Evolutionary conservation across 2,329 filamentous ascomycete species (phyloP), one percentile per base, ranked within the genome.

Genomic region (Monilinia aucupariae): DNA sequence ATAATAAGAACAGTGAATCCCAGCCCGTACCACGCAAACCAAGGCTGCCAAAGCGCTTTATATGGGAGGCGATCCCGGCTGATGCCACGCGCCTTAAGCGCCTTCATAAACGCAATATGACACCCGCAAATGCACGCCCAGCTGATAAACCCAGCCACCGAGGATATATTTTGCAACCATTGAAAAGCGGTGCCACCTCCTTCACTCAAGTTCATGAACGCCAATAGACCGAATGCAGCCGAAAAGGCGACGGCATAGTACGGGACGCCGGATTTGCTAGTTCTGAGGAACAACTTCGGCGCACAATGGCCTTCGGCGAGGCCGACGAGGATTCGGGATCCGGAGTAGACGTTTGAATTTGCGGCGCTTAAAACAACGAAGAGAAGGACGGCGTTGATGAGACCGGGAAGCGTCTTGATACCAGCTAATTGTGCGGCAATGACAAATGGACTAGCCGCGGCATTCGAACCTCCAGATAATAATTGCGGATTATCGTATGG

Each of bases 111-210:
- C 12, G 81, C 81, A 62, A 90, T 76, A 73, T 89, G 85, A 71
- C 84, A 87, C 55, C 80, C 69, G 71, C 79, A 82, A 74, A 89
- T 89, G 71, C 84, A 84, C 8, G 82, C 80, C 88, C 88, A 91
- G 45, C 81, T 84, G 68, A 90, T 88, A 73, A 90, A 85, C 7
- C 86, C 87, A 4, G 85, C 85, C 8, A 88, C 85, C 59, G 85
- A 83, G 17, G 82, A 85, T 68, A 91, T 85, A 76, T 89, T 89
- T 69, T 90, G 79, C 51, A 91, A 78, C 88, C 88, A 91, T 78
- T 82, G 80, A 76, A 91, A 91, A 25, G 89, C 88, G 7, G 79
- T 75, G 4, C 78, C 79, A 51, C 85, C 86, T 64, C 75, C 78
- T 50, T 78, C 74, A 12, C 82, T 85, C 17, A 89, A 77, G 74